These are phyloP conservation scores for Simplicillium aogashimaense DNA, from an alignment of 2,329 filamentous ascomycete species.

Conservation along the genomic window DNA sequence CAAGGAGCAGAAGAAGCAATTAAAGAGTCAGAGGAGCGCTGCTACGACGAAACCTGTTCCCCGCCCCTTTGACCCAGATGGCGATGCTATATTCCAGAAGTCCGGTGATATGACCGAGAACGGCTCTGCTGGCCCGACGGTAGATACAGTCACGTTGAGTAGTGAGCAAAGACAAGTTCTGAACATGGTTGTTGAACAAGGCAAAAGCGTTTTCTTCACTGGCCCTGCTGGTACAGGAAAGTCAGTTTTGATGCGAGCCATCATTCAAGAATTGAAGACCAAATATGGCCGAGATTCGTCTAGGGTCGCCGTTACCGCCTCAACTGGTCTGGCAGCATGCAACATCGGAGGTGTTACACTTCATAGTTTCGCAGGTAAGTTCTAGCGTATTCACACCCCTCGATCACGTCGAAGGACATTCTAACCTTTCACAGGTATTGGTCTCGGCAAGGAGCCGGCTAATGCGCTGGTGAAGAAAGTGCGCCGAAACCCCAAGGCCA, in stretches of 20 bases:
- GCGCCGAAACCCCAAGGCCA: constrained; percentile 77
- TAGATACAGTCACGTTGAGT: constrained; percentile 59
- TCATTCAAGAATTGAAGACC: constrained; percentile 69
- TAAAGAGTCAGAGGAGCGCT: constrained; percentile 45
- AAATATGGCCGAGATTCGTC: constrained; percentile 73
- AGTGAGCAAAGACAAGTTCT: constrained; percentile 79
- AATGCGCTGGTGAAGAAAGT: constrained; percentile 82
- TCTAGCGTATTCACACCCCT: neutral
- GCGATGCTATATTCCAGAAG: constrained; percentile 14
- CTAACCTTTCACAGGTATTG: constrained; percentile 43
- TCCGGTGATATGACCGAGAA: constrained; percentile 10
- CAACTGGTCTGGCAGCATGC: constrained; percentile 89
- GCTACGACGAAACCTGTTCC: constrained; percentile 19
- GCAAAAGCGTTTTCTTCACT: constrained; percentile 93
- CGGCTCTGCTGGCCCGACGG: constrained; percentile 26
- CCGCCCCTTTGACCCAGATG: constrained; percentile 15
- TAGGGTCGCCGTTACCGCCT: constrained; percentile 85
- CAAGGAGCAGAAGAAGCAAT: constrained; percentile 67
- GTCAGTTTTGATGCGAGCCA: constrained; percentile 87
- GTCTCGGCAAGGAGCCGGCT: constrained; percentile 81
- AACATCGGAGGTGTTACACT: constrained; percentile 94
- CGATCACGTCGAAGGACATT: neutral
- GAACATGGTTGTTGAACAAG: constrained; percentile 68
- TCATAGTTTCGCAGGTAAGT: constrained; percentile 77
- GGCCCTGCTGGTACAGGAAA: constrained; percentile 95